Evolutionary conservation across 371 early-diverging fungal species (phyloP), one percentile per base, ranked within the genome.

Genomic region (Coemansia sp.): DNA sequence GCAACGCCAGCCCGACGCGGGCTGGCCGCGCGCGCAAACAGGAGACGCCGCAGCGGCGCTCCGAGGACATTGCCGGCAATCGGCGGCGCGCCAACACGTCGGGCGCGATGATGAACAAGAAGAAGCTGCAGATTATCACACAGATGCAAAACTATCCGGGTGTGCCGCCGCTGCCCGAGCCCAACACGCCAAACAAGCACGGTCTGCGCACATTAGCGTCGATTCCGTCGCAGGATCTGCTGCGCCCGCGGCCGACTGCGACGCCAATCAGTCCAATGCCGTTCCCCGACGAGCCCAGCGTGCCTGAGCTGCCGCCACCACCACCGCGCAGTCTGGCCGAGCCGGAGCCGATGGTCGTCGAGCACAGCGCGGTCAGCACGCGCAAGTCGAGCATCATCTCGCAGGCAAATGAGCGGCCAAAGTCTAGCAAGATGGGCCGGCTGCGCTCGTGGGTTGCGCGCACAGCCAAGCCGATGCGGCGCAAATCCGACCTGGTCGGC

Each of bases 371-470:
- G 26, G 55, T 40, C 11, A 40, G 57, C 34, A 50, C 41, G 10
- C 60, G 58, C 9, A 14, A 59, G 50, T 40, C 59, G 40, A 59
- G 59, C 40, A 40, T 50, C 32, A 43, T 40, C 20, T 40, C 40
- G 41, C 55, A 55, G 34, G 40, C 61, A 55, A 57, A 57, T 9
- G 75, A 66, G 50, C 70, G 67, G 38, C 75, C 75, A 50, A 69
- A 65, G 50, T 74, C 75, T 26, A 74, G 75, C 59, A 58, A 57
- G 39, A 74, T 74, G 62, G 62, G 59, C 48, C 75, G 75, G 10
- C 49, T 74, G 59, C 75, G 75, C 53, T 70, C 70, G 49, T 74
- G 75, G 75, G 75, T 70, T 11, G 59, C 75, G 5, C 75, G 75
- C 43, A 74, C 66, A 5, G 66, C 75, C 43, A 70, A 74, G 53